phyloP scores from a whole-genome alignment of 139 green algal genomes.

The Tetradesmus lagerheimii region DNA sequence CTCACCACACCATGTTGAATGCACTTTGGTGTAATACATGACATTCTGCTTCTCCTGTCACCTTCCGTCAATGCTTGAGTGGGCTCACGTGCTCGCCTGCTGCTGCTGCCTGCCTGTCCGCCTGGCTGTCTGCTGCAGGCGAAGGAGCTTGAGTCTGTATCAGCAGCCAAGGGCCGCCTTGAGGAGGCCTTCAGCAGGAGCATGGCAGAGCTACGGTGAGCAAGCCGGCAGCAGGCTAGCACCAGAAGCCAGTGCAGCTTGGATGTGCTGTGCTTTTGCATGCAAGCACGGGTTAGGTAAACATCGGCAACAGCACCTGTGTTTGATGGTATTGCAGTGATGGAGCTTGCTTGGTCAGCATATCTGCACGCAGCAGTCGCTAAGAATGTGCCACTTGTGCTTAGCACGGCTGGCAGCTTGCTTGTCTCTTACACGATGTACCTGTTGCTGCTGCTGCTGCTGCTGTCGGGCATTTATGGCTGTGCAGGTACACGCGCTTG shows the following conservation, averaged over 20 bases:
- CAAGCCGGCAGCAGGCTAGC: background rate
- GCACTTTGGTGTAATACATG: too few species aligned
- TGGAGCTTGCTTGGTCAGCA: background rate
- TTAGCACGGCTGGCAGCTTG: background rate
- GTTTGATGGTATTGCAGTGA: too few species aligned
- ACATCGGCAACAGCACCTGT: too few species aligned
- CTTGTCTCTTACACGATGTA: too few species aligned
- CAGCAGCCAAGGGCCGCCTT: constrained; percentile 32
- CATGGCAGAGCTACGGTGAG: constrained; percentile 44
- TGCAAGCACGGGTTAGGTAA: too few species aligned
- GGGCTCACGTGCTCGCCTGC: too few species aligned
- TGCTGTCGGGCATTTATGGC: background rate
- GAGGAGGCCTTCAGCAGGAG: constrained; percentile 42
- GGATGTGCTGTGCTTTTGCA: too few species aligned
- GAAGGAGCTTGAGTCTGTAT: constrained; percentile 27
- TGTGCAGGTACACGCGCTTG: constrained; percentile 25
- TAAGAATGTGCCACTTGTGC: background rate
- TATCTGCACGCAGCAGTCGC: background rate
- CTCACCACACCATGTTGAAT: too few species aligned
- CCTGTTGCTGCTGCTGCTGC: background rate
- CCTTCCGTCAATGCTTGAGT: too few species aligned
- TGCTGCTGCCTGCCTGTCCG: background rate
- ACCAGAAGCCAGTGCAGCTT: too few species aligned
- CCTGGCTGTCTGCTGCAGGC: constrained; percentile 18
- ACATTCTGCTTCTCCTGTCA: too few species aligned